Conservation (phyloP, 108 stramenopile species). For the Pseudonitzschia delicatissima region DNA sequence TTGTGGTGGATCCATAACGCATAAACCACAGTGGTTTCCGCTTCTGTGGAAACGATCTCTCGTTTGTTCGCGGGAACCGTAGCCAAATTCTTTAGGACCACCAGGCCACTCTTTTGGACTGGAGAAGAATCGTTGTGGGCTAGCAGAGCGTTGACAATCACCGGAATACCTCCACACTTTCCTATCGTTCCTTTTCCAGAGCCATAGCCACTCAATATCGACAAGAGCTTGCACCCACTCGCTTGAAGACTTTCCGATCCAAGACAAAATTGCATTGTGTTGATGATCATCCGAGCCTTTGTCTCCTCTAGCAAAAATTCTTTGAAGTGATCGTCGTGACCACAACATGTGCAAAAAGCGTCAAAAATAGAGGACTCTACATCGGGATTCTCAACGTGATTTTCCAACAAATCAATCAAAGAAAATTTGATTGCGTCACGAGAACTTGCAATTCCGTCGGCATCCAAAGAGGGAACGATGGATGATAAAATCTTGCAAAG, state of each 20-base stretch:
- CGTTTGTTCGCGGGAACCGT: conserved; percentile 15
- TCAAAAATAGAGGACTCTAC: conserved; percentile 19
- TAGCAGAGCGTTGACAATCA: conserved; percentile 26
- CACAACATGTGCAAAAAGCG: conserved; percentile 12
- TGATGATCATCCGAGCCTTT: conserved; percentile 10
- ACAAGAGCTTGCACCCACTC: conserved; percentile 19
- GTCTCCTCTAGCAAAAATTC: conserved; percentile 3
- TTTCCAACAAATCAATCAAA: conserved; percentile 11
- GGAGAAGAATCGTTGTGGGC: conserved; percentile 26
- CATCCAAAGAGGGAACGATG: conserved; percentile 9
- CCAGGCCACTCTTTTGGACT: conserved; percentile 29
- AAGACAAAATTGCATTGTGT: conserved; percentile 9
- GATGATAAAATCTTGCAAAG: conserved; percentile 13
- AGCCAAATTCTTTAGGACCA: conserved; percentile 29
- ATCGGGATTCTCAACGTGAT: conserved; percentile 20
- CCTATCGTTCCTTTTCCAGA: conserved; percentile 29
- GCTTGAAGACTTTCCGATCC: conserved; percentile 17
- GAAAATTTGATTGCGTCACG: neutral
- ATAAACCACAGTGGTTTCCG: conserved; percentile 13
- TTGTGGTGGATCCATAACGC: conserved; percentile 25
- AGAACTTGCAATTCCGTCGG: neutral
- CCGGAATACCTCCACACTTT: conserved; percentile 19
- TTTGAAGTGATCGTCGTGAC: conserved; percentile 24
- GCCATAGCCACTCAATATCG: conserved; percentile 18
- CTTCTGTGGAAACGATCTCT: conserved; percentile 7